phyloP scores from a whole-genome alignment of 1,284 basidiomycete genomes.

The Pascua guehoae region DNA sequence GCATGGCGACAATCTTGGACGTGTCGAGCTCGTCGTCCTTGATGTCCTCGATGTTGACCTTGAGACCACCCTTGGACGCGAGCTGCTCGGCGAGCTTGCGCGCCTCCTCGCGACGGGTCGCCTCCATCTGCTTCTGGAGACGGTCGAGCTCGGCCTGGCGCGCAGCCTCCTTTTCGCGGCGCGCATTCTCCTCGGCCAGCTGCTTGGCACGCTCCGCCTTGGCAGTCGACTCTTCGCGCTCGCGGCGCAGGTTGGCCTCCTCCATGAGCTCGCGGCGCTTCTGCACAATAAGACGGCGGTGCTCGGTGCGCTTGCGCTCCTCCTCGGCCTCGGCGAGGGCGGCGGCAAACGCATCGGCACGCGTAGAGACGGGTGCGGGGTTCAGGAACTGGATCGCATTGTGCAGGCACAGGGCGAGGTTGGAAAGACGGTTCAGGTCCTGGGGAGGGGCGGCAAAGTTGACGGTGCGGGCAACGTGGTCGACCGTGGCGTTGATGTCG shows the following conservation, averaged over 20 bases:
- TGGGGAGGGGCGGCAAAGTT: slow-evolving; percentile 57
- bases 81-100: slow-evolving; percentile 84
- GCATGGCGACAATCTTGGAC: slow-evolving; percentile 81
- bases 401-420: slow-evolving; percentile 69
- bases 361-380: slow-evolving; percentile 44
- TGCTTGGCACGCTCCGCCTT: slow-evolving; percentile 67
- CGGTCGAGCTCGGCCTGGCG: slow-evolving; percentile 72
- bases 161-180: slow-evolving; percentile 64
- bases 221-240: slow-evolving; percentile 84
- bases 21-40: slow-evolving; percentile 80
- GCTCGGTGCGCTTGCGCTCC: slow-evolving; percentile 68
- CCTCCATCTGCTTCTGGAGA: slow-evolving; percentile 76
- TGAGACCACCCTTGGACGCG: slow-evolving; percentile 78
- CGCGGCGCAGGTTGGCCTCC: slow-evolving; percentile 79
- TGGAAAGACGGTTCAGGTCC: slow-evolving; percentile 59
- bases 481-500: slow-evolving; percentile 81
- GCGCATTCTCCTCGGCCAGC: slow-evolving; percentile 71
- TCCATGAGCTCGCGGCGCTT: slow-evolving; percentile 82
- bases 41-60: slow-evolving; percentile 77
- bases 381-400: slow-evolving; percentile 59
- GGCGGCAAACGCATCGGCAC: slow-evolving; percentile 46
- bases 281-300: slow-evolving; percentile 77
- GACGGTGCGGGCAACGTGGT: slow-evolving; percentile 83
- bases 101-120: slow-evolving; percentile 77
- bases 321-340: slow-evolving; percentile 54